Evolutionary conservation across 768 basidiomycete species (phyloP), one percentile per base, ranked within the genome.

Genomic region (Hirschioporus abietinus): DNA sequence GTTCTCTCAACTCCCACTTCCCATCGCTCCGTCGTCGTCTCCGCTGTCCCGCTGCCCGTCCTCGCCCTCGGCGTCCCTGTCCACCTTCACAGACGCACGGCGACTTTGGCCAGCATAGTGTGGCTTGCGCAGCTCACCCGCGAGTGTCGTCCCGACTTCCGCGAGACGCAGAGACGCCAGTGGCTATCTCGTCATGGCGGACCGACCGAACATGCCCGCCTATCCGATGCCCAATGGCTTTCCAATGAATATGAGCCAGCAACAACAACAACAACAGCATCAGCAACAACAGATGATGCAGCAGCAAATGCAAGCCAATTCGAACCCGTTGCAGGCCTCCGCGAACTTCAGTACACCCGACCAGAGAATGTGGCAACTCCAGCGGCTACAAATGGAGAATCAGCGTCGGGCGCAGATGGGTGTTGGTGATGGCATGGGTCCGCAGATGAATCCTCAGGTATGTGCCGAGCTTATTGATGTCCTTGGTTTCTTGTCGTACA

Each of bases 361-460:
- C 68, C 83, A 82, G 68, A 78, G 84, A 71, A 89, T 87, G 88
- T 83, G 83, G 75, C 82, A 85, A 75, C 82, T 84, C 74, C 81
- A 83, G 73, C 79, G 80, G 64, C 71, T 77, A 67, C 80, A 80
- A 25, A 61, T 61, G 60, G 25, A 61, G 70, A 77, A 76, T 58
- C 77, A 78, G 68, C 82, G 82, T 70, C 79, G 83, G 35, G 73
- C 76, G 6, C 80, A 80, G 63, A 80, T 76, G 69, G 73, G 78
- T 60, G 75, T 76, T 61, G 23, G 12, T 15, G 30, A 61, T 60
- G 83, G 82, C 71, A 75, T 83, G 68, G 73, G 76, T 35, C 66
- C 74, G 59, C 82, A 81, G 71, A 74, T 78, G 67, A 81, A 72
- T 64, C 74, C 80, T 35, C 86, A 85, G 83, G 86, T 80, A 68